A percentile compares a stretch with the other conserved stretches of the same genome.
phyloP scores from a whole-genome alignment of 805 yeast species.

The Metschnikowia matae region DNA sequence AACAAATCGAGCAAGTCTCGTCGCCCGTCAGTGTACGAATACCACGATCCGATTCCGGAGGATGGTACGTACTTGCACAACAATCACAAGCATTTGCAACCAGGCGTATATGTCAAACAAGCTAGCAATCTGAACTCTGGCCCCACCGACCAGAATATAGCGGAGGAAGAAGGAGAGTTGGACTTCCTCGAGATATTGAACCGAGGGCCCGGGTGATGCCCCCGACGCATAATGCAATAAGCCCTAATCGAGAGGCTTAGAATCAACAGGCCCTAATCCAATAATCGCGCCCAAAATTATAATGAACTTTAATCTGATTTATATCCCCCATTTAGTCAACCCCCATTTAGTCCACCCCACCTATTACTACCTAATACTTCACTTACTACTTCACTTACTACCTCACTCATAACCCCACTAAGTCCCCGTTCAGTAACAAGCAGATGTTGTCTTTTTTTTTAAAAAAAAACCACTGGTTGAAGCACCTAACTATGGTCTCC shows the following conservation, averaged over 20 bases:
- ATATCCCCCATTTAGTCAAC: too few species aligned
- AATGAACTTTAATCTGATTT: not conserved
- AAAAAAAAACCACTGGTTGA: not conserved
- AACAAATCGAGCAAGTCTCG: constrained; percentile 15
- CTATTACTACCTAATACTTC: too few species aligned
- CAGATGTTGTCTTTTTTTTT: not conserved
- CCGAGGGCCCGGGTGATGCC: constrained; percentile 24
- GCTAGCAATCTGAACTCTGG: not conserved
- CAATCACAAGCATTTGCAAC: constrained; percentile 2
- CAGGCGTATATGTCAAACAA: constrained; percentile 8
- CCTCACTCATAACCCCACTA: not conserved
- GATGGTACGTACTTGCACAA: constrained; percentile 6
- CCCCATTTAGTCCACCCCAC: not conserved
- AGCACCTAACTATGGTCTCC: not conserved
- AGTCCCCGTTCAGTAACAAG: not conserved
- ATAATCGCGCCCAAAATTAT: not conserved
- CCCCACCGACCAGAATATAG: not conserved
- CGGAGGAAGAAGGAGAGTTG: constrained; percentile 29
- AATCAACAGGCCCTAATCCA: not conserved
- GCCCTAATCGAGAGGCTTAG: not conserved
- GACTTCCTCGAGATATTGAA: constrained; percentile 47
- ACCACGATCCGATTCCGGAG: constrained; percentile 17
- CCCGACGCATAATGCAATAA: not conserved
- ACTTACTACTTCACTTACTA: too few species aligned
- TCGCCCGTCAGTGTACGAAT: constrained; percentile 12